These are phyloP conservation scores for Irpex lacteus DNA, from an alignment of 1,284 basidiomycete species.

Conservation along the genomic window DNA sequence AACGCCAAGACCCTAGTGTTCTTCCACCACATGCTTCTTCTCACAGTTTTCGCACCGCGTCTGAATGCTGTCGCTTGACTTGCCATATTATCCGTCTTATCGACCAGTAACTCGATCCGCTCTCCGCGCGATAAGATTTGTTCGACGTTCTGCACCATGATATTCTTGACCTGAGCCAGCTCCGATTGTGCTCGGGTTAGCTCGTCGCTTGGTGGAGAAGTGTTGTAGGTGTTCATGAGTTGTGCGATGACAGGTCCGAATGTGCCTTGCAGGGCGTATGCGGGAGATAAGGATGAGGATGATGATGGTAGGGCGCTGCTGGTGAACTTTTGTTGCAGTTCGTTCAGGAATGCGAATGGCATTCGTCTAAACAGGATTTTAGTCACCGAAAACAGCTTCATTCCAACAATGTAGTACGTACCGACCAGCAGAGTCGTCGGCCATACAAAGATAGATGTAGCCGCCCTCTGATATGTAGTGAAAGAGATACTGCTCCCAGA, in stretches of 20 bases:
- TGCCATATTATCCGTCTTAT: constrained; percentile 96
- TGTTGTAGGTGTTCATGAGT: constrained; percentile 86
- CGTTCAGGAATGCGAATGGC: constrained; percentile 91
- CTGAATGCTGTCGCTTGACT: constrained; percentile 96
- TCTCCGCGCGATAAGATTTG: constrained; percentile 94
- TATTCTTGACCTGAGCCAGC: constrained; percentile 91
- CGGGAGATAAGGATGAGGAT: constrained; percentile 46
- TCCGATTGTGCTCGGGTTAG: constrained; percentile 88
- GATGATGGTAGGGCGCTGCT: constrained; percentile 53
- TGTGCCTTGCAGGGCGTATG: constrained; percentile 65
- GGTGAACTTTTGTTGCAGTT: constrained; percentile 84
- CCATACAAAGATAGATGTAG: constrained; percentile 89
- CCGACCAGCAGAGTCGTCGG: constrained; percentile 87
- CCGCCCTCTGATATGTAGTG: constrained; percentile 92
- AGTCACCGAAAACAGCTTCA: neutral
- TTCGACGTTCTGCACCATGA: constrained; percentile 97
- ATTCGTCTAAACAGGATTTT: constrained; percentile 50
- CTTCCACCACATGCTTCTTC: constrained; percentile 97
- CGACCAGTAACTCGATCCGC: constrained; percentile 92
- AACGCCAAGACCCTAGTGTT: constrained; percentile 79
- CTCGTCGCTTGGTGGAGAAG: constrained; percentile 88
- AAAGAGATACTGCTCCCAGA: constrained; percentile 94
- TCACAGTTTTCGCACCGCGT: constrained; percentile 81
- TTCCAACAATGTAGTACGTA: constrained; percentile 32
- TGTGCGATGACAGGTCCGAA: constrained; percentile 66